Evolutionary conservation across 2,329 filamentous ascomycete genomes (phyloP).

Genomic region (Ilyonectria destructans): DNA sequence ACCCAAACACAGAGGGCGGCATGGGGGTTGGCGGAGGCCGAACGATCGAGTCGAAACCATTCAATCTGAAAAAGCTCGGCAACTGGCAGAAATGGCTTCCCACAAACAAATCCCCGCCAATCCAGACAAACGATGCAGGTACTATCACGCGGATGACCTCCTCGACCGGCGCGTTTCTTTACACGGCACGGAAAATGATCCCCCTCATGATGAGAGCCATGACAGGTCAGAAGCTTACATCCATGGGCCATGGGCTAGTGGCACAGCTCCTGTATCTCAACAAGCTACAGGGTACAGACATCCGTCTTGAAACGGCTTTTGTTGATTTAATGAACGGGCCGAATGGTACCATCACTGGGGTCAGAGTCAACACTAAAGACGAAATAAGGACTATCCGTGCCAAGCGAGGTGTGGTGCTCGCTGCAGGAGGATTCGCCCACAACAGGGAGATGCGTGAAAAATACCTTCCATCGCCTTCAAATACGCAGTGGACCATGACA

Average conservation of each 20-base stretch:
- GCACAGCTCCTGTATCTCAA: slow-evolving; percentile 15
- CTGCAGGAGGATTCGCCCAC: slow-evolving; percentile 9
- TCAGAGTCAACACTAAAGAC: too few species aligned
- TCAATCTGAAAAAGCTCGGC: slow-evolving; percentile 13
- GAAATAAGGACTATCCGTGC: not conserved
- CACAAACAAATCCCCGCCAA: not conserved
- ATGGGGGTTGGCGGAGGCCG: not conserved
- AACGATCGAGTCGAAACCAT: slow-evolving; percentile 5
- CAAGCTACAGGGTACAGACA: not conserved
- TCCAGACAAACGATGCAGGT: slow-evolving; percentile 9
- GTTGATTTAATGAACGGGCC: not conserved
- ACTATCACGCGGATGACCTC: slow-evolving; percentile 7
- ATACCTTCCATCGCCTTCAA: not conserved
- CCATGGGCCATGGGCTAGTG: not conserved
- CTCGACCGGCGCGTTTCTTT: not conserved
- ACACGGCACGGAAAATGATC: not conserved
- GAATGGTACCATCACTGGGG: too few species aligned
- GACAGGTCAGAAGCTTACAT: not conserved
- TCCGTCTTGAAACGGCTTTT: not conserved
- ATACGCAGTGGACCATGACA: too few species aligned
- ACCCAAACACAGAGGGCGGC: not conserved
- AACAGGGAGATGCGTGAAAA: not conserved
- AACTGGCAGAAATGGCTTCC: not conserved
- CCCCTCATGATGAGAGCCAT: not conserved
- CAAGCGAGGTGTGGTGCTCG: not conserved